phyloP scores from a whole-genome alignment of 805 yeast species.

The Spathaspora sp. region DNA sequence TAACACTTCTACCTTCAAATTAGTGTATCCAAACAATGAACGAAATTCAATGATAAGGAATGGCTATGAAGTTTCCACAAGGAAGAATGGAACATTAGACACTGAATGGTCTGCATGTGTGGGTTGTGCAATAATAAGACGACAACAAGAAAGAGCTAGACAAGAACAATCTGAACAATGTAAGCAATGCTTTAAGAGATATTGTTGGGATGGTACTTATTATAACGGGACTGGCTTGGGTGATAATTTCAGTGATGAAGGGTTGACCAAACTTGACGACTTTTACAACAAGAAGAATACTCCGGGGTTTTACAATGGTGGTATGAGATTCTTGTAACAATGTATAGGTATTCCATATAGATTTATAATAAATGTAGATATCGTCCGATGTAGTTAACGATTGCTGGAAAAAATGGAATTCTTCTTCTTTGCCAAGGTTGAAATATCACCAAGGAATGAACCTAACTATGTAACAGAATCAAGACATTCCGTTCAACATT shows the following conservation, averaged over 20 bases:
- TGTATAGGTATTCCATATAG: no score
- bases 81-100: slow-evolving; percentile 65
- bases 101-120: slow-evolving; percentile 69
- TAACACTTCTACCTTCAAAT: slow-evolving; percentile 69
- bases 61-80: slow-evolving; percentile 69
- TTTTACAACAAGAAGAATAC: not conserved
- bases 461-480: no score
- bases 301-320: not conserved
- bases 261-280: not conserved
- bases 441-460: not conserved
- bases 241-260: slow-evolving; percentile 1
- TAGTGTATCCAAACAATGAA: slow-evolving; percentile 58
- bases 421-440: not conserved
- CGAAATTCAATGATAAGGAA: slow-evolving; percentile 60
- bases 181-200: slow-evolving; percentile 60
- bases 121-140: slow-evolving; percentile 78
- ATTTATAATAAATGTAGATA: not conserved
- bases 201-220: slow-evolving; percentile 71
- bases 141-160: slow-evolving; percentile 69
- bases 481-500: no score
- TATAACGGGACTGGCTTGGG: slow-evolving; percentile 1
- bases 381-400: not conserved
- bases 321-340: not conserved
- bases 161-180: slow-evolving; percentile 66
- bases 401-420: not conserved